phyloP scores from a whole-genome alignment of 2,329 filamentous ascomycete species.

The Aureobasidium vineae region DNA sequence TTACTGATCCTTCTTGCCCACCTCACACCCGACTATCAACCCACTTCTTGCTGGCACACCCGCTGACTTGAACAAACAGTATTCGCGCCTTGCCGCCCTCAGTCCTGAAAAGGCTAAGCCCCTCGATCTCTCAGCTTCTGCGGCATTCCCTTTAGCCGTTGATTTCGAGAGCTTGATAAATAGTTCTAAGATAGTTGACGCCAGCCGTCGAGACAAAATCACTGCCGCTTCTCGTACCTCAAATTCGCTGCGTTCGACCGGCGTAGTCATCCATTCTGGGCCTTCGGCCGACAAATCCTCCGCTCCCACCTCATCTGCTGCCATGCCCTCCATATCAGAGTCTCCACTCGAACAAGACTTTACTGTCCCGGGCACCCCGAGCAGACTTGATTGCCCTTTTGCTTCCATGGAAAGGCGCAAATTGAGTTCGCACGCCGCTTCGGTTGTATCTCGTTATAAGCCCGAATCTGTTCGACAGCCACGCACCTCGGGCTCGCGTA shows the following conservation, averaged over 20 bases:
- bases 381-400: constrained; percentile 79
- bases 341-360: constrained; percentile 77
- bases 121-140: constrained; percentile 21
- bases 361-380: constrained; percentile 78
- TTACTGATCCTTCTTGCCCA: constrained; percentile 39
- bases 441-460: constrained; percentile 43
- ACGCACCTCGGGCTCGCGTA: constrained; percentile 22
- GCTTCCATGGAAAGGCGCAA: constrained; percentile 50
- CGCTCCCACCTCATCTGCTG: constrained; percentile 35
- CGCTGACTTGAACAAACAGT: constrained; percentile 24
- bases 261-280: constrained; percentile 45
- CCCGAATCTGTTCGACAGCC: constrained; percentile 23
- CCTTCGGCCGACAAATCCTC: constrained; percentile 38
- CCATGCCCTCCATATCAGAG: constrained; percentile 42
- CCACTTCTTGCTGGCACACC: neutral
- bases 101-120: constrained; percentile 20
- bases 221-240: constrained; percentile 38
- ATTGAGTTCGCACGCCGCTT: constrained; percentile 41
- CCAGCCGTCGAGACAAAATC: constrained; percentile 37
- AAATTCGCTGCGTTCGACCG: constrained; percentile 34
- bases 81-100: constrained; percentile 18
- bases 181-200: constrained; percentile 26
- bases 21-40: neutral
- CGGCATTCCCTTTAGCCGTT: constrained; percentile 6
- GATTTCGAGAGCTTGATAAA: constrained; percentile 27